Evolutionary conservation across 306 rosid species (phyloP), one percentile per base, ranked within the genome.

Genomic region (Senna siamea): DNA sequence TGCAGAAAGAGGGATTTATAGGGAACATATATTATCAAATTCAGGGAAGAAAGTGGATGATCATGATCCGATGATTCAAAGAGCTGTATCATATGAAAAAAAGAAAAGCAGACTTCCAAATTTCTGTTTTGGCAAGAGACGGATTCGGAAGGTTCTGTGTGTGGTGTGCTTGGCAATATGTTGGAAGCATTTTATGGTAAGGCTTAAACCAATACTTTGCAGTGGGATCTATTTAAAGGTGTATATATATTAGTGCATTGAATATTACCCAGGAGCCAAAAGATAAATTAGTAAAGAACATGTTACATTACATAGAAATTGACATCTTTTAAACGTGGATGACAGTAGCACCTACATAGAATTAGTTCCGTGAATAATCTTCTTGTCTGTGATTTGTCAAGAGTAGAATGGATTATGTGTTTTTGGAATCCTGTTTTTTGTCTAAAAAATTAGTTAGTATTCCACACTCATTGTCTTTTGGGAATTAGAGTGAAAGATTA

Each of bases 1-100:
- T 15, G 88, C 87, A 2, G 99, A 94, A 79, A 77, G 90, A 80
- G 87, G 62, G 6, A 65, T 92, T 51, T 85, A 69, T 66, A 74
- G 86, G 82, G 87, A 89, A 50, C 78, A 62, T 30, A 28, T 85
- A 60, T 79, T 84, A 30, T 80, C 84, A 47, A 66, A 69, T 73
- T 82, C 88, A 4, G 96, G 84, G 65, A 91, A 91, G 88, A 92
- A 94, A 78, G 86, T 76, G 79, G 99, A 94, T 73, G 99, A 94
- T 79, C 32, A 57, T 65, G 85, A 61, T 74, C 70, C 59, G 43
- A 71, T 50, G 34, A 53, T 28, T 43, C 71, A 48, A 79, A 82
- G 79, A 69, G 18, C 72, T 55, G 28, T 74, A 69, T 54, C 57
- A 60, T 32, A 75, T 69, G 82, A 66, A 54, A 70, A 75, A 66